Evolutionary conservation across 768 basidiomycete species (phyloP).

Genomic region (Dioszegia aurantiaca): DNA sequence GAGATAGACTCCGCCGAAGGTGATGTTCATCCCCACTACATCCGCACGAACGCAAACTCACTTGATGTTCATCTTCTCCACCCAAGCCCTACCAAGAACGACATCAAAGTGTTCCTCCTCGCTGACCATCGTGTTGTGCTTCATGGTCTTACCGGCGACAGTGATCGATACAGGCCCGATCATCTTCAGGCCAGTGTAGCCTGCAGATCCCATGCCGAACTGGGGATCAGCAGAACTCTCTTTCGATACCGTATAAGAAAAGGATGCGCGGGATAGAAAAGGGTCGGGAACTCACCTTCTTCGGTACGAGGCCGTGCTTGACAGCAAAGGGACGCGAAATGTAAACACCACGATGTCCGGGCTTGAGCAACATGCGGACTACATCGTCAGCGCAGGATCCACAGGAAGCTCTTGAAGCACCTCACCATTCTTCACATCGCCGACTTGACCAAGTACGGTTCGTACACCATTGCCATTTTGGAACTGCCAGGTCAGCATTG

Average conservation of each 20-base stretch:
- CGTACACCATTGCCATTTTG: slow-evolving; percentile 89
- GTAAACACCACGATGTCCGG: slow-evolving; percentile 89
- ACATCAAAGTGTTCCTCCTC: slow-evolving; percentile 97
- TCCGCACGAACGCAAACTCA: no score
- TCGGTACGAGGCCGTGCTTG: slow-evolving; percentile 80
- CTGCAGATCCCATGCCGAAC: slow-evolving; percentile 80
- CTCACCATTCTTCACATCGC: slow-evolving; percentile 80
- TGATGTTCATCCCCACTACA: no score
- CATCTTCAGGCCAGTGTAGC: slow-evolving; percentile 69
- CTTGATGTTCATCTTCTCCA: slow-evolving; percentile 67
- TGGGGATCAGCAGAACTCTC: slow-evolving; percentile 12
- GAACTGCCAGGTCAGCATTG: slow-evolving; percentile 57
- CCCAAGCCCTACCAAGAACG: slow-evolving; percentile 77
- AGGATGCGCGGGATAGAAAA: not conserved
- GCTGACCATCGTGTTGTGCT: slow-evolving; percentile 71
- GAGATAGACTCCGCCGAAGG: not conserved
- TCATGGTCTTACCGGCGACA: slow-evolving; percentile 52
- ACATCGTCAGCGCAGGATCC: not conserved
- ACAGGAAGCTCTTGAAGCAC: slow-evolving; percentile 13
- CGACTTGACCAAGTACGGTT: slow-evolving; percentile 85
- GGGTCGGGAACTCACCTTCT: slow-evolving; percentile 56
- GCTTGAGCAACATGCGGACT: slow-evolving; percentile 92
- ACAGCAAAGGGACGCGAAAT: slow-evolving; percentile 90
- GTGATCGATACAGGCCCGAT: slow-evolving; percentile 87
- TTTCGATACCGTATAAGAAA: no score